phyloP scores from a whole-genome alignment of 164 flowering plant genomes.

The Euptelea pleiosperma region DNA sequence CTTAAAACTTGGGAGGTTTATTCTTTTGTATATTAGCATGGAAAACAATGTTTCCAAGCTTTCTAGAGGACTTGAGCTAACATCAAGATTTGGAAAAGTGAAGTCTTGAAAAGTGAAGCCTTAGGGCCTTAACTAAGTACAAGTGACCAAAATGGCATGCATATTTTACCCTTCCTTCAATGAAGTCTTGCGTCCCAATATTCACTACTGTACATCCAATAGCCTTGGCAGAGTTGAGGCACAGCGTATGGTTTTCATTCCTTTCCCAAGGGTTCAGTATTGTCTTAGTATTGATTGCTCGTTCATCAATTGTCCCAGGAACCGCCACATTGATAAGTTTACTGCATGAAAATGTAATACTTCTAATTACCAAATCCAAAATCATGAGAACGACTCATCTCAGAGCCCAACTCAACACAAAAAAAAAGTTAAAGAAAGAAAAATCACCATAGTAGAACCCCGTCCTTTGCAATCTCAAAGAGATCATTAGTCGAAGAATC shows the following conservation, averaged over 20 bases:
- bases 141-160: not conserved
- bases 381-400: not conserved
- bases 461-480: constrained; percentile 84
- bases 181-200: constrained; percentile 75
- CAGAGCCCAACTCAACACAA: not conserved
- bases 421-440: not conserved
- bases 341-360: constrained; percentile 37
- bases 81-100: no score
- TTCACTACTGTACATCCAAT: constrained; percentile 86
- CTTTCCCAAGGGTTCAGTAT: constrained; percentile 87
- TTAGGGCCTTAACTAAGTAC: not conserved
- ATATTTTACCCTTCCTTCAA: constrained; percentile 70
- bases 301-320: constrained; percentile 84
- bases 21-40: no score
- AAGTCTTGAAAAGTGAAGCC: not conserved
- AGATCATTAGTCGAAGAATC: constrained; percentile 76
- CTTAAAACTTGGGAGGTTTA: no score
- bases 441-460: constrained; percentile 79
- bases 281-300: constrained; percentile 74
- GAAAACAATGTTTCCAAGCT: no score
- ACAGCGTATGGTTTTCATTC: constrained; percentile 77
- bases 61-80: no score
- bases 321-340: constrained; percentile 85
- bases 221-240: constrained; percentile 85
- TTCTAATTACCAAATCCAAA: constrained; percentile 4